Percentiles rank a stretch among this genome's conserved stretches.
Conservation (phyloP, 768 basidiomycete species). For the Mycena belliarum region DNA sequence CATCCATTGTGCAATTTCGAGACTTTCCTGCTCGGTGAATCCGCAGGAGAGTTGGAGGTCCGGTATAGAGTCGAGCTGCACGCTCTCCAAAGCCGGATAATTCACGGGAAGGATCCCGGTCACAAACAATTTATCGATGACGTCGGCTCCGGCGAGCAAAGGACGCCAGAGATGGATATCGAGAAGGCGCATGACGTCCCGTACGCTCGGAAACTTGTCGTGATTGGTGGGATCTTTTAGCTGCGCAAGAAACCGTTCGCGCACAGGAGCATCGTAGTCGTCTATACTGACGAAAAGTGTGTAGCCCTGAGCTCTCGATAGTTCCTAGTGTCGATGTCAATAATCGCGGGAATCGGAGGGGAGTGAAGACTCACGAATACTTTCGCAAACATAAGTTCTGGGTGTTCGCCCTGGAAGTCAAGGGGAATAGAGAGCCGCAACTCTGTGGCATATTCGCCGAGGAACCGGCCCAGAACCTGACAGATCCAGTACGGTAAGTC, state of each 20-base stretch:
- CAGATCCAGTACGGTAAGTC: no score
- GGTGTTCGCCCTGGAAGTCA: background rate
- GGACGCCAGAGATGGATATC: constrained; percentile 6
- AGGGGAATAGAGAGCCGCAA: background rate
- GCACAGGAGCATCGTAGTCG: constrained; percentile 5
- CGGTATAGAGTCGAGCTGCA: background rate
- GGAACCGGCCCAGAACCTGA: no score
- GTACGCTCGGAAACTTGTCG: background rate
- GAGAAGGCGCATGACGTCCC: background rate
- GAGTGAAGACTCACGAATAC: constrained; percentile 5
- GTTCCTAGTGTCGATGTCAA: background rate
- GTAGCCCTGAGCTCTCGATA: background rate
- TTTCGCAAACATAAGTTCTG: background rate
- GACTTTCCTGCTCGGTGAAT: constrained; percentile 8
- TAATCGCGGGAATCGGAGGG: no score
- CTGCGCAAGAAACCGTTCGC: background rate
- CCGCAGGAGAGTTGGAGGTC: background rate
- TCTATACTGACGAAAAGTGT: constrained; percentile 12
- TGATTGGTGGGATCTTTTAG: background rate
- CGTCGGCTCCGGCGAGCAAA: constrained; percentile 1
- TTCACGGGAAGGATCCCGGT: background rate
- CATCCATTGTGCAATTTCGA: background rate
- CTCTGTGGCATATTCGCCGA: constrained; percentile 4
- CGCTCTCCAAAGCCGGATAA: background rate
- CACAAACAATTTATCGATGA: constrained; percentile 10